A percentile compares a stretch with the other conserved stretches of the same genome.
Conservation (phyloP, 1,284 basidiomycete genomes). For the Clitocybe nebularis region DNA sequence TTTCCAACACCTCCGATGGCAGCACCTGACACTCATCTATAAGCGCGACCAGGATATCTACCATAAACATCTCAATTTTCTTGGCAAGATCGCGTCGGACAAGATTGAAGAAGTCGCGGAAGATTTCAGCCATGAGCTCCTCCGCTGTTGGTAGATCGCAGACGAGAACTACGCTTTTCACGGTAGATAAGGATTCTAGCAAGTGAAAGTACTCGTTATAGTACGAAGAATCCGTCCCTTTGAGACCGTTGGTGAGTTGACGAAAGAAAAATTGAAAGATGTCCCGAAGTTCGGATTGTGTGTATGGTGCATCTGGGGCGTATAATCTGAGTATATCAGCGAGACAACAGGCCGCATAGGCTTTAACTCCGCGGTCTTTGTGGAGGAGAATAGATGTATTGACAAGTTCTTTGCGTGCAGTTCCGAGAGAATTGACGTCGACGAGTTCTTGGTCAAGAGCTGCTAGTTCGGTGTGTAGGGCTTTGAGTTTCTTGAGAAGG, state of each 20-base stretch:
- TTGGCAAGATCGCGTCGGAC: slow-evolving; percentile 82
- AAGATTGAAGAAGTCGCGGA: slow-evolving; percentile 79
- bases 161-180: slow-evolving; percentile 92
- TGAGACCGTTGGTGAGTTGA: slow-evolving; percentile 76
- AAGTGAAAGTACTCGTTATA: slow-evolving; percentile 92
- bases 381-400: slow-evolving; percentile 81
- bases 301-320: slow-evolving; percentile 97
- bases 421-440: slow-evolving; percentile 68
- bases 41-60: slow-evolving; percentile 85
- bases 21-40: slow-evolving; percentile 82
- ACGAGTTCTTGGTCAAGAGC: slow-evolving; percentile 86
- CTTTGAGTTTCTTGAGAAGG: slow-evolving; percentile 81
- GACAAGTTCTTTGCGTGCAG: slow-evolving; percentile 78
- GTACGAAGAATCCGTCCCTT: slow-evolving; percentile 67
- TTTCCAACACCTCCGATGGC: slow-evolving; percentile 77
- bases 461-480: slow-evolving; percentile 78
- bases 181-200: slow-evolving; percentile 87
- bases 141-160: slow-evolving; percentile 88
- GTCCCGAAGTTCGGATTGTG: slow-evolving; percentile 81
- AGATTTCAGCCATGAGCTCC: slow-evolving; percentile 81
- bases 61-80: slow-evolving; percentile 86
- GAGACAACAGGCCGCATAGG: slow-evolving; percentile 90
- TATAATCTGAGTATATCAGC: slow-evolving; percentile 92
- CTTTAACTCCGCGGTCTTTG: slow-evolving; percentile 93
- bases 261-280: slow-evolving; percentile 94